Evolutionary conservation across 441 rosid species (phyloP).

Genomic region (Gossypium laxum): DNA sequence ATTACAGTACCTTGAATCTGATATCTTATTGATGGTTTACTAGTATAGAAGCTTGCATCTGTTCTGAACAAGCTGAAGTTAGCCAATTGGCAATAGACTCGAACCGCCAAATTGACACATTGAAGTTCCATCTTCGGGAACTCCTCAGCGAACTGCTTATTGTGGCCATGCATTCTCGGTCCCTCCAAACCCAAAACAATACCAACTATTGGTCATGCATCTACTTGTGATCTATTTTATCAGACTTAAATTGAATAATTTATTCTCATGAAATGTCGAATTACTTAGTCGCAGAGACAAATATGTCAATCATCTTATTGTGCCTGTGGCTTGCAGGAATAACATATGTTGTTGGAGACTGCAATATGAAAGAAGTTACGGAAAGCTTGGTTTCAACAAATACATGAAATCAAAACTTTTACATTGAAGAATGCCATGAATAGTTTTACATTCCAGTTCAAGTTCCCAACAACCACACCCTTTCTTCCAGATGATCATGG

Average conservation of each 20-base stretch:
- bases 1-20: background rate
- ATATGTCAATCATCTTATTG: background rate
- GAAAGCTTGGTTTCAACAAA: background rate
- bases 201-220: background rate
- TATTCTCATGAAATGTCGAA: background rate
- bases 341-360: background rate
- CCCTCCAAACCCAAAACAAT: background rate
- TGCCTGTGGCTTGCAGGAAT: background rate
- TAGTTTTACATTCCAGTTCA: background rate
- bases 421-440: background rate
- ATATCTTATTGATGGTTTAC: background rate
- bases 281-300: background rate
- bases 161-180: background rate
- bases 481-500: too few relatives aligned
- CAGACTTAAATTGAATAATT: background rate
- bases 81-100: background rate
- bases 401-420: background rate
- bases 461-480: background rate
- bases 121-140: background rate
- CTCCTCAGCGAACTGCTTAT: background rate
- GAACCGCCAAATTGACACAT: background rate
- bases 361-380: background rate
- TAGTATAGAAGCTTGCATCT: background rate
- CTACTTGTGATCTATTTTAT: background rate
- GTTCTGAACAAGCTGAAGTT: background rate